Conservation (phyloP, 495 filamentous ascomycete genomes). For the Cercophora scortea region DNA sequence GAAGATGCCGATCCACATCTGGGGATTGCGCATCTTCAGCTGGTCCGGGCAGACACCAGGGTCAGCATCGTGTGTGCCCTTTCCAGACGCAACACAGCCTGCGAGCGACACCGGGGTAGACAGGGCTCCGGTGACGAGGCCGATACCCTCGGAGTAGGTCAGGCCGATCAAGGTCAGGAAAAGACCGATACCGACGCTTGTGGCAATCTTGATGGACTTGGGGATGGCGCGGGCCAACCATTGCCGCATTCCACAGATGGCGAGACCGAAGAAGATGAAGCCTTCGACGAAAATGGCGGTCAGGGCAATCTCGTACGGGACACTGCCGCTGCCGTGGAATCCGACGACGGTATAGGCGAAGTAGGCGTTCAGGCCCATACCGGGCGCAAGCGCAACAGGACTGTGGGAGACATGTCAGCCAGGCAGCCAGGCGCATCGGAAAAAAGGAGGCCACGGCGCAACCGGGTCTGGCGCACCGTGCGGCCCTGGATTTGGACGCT, state of each 20-base stretch:
- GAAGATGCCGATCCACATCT: slow-evolving; percentile 80
- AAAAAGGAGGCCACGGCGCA: too few species aligned
- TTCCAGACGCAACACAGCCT: slow-evolving; percentile 43
- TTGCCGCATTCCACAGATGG: slow-evolving; percentile 68
- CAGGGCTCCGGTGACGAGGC: slow-evolving; percentile 53
- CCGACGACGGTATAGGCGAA: slow-evolving; percentile 80
- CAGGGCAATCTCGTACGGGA: slow-evolving; percentile 62
- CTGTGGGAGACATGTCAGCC: slow-evolving; percentile 19
- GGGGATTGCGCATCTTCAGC: slow-evolving; percentile 66
- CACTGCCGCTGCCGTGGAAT: slow-evolving; percentile 54
- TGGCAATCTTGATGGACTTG: slow-evolving; percentile 73
- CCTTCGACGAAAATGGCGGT: slow-evolving; percentile 82
- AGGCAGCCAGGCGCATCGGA: too few species aligned
- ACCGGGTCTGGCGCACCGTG: background rate
- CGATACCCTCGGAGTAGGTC: slow-evolving; percentile 72
- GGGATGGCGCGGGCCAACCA: slow-evolving; percentile 76
- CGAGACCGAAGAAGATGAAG: slow-evolving; percentile 60
- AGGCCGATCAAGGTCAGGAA: slow-evolving; percentile 76
- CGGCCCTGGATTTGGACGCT: background rate
- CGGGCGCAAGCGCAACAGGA: slow-evolving; percentile 70
- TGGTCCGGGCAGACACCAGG: slow-evolving; percentile 42
- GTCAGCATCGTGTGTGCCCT: slow-evolving; percentile 8
- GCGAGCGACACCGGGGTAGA: slow-evolving; percentile 59
- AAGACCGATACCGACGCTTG: slow-evolving; percentile 71
- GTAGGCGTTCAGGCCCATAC: slow-evolving; percentile 81